Conservation (phyloP, 306 rosid genomes). For the Cicer judaicum region DNA sequence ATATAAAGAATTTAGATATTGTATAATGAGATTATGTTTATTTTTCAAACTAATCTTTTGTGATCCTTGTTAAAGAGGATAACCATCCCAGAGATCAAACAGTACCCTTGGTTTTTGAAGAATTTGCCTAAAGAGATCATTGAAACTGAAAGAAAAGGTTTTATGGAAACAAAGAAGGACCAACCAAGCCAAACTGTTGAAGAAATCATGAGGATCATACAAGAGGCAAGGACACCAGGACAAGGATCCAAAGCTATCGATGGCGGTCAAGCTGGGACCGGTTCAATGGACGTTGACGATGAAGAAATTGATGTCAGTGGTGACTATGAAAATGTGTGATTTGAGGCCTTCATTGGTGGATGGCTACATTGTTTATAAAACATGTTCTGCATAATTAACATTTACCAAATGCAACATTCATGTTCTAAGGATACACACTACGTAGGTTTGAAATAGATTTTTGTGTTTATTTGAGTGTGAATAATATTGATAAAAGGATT, state of each 20-base stretch:
- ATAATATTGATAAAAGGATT: constrained; percentile 27
- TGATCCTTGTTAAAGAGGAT: constrained; percentile 66
- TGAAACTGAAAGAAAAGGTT: constrained; percentile 72
- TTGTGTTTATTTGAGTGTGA: constrained; percentile 43
- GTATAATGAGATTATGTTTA: background rate
- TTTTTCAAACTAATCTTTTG: constrained; percentile 25
- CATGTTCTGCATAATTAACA: constrained; percentile 38
- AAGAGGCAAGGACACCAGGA: constrained; percentile 73
- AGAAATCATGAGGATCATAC: constrained; percentile 78
- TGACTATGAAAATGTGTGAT: constrained; percentile 56
- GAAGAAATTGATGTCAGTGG: constrained; percentile 83
- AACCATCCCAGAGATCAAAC: constrained; percentile 78
- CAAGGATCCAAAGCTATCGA: constrained; percentile 62
- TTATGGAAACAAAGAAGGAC: constrained; percentile 49
- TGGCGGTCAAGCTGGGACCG: constrained; percentile 51
- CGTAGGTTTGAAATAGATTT: constrained; percentile 38
- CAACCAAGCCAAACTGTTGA: constrained; percentile 69
- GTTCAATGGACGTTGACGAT: constrained; percentile 58
- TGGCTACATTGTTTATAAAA: constrained; percentile 38
- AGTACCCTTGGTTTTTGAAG: constrained; percentile 90
- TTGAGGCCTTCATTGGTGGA: constrained; percentile 24
- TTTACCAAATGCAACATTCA: constrained; percentile 43
- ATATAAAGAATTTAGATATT: background rate
- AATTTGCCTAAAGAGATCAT: constrained; percentile 76
- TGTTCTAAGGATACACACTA: constrained; percentile 31